These are phyloP conservation scores for Colletotrichum falcatum DNA, from an alignment of 2,329 filamentous ascomycete genomes.

Conservation along the genomic window DNA sequence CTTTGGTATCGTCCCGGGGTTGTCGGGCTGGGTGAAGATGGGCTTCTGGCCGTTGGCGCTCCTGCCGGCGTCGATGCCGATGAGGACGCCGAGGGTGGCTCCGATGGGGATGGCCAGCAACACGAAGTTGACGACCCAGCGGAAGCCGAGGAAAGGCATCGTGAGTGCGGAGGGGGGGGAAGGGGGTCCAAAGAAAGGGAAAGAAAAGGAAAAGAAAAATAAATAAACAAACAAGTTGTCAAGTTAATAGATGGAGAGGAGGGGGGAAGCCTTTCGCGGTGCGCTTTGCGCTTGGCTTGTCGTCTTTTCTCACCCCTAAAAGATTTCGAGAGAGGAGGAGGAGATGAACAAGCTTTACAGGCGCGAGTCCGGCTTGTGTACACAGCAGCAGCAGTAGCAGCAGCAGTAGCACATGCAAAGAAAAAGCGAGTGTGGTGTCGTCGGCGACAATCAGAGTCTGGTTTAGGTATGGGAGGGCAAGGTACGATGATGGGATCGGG, in stretches of 20 bases:
- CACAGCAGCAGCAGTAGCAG: slow-evolving; percentile 1
- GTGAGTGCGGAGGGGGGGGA: no score
- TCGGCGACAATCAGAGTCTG: slow-evolving; percentile 12
- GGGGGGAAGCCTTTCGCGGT: slow-evolving; percentile 4
- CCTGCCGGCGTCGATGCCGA: slow-evolving; percentile 61
- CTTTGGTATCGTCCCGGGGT: slow-evolving; percentile 34
- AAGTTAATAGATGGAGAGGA: no score
- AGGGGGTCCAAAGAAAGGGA: not conserved
- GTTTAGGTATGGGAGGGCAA: slow-evolving; percentile 18
- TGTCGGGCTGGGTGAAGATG: slow-evolving; percentile 54
- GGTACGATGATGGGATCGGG: slow-evolving; percentile 6
- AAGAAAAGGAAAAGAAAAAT: slow-evolving; percentile 22
- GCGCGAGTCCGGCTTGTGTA: slow-evolving; percentile 12
- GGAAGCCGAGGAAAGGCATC: slow-evolving; percentile 52
- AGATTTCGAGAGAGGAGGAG: not conserved
- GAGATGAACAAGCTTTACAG: slow-evolving; percentile 5
- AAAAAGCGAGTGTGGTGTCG: slow-evolving; percentile 17
- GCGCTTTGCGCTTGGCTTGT: slow-evolving; percentile 7
- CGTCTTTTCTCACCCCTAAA: not conserved
- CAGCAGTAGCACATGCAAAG: slow-evolving; percentile 15
- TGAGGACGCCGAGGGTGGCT: slow-evolving; percentile 61
- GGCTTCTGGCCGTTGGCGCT: slow-evolving; percentile 56
- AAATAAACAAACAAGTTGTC: slow-evolving; percentile 13
- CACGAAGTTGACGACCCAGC: slow-evolving; percentile 62
- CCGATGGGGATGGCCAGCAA: slow-evolving; percentile 63